Base-by-base conservation (phyloP, 805 yeast species). In the Scheffersomyces ergatensis region DNA sequence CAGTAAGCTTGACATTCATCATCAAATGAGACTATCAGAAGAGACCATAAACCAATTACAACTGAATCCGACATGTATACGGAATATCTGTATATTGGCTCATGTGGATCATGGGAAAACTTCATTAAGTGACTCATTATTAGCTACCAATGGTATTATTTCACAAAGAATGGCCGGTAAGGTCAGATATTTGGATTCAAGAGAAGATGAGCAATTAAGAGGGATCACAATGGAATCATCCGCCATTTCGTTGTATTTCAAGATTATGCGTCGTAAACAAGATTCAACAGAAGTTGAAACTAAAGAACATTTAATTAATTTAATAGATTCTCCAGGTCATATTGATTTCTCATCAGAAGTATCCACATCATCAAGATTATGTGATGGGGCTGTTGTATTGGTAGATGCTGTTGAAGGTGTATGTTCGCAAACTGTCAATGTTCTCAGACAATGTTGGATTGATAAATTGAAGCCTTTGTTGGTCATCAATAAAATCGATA, bases 31-130 rank as follows among this genome's bases (percentile, higher is more conserved):
- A 60, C 72, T 87, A 18, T 75, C 86, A 2, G 72, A 84, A 4
- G 83, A 79, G 30, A 81, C 82, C 23, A 75, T 89, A 25, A 72
- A 77, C 24, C 62, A 77, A 47, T 67, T 89, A 15, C 97, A 92
- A 60, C 72, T 72, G 49, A 77, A 84, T 47, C 81, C 95, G 0
- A 65, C 75, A 13, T 70, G 79, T 45, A 81, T 92, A 23, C 74
- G 99, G 45, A 93, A 93, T 62, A 88, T 93, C 33, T 93, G 99
- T 64, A 89, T 93, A 46, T 72, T 93, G 37, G 99, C 99, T 0
- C 99, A 93, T 63, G 99, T 93, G 18, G 99, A 93, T 61, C 99
- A 93, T 58, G 99, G 99, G 20, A 93, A 93, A 65, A 93, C 99
- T 0, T 88, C 98, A 2, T 70, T 93, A 24, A 85, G 96, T 33